These are phyloP conservation scores for Cladophialophora carrionii DNA, from an alignment of 2,329 filamentous ascomycete species.

Conservation along the genomic window DNA sequence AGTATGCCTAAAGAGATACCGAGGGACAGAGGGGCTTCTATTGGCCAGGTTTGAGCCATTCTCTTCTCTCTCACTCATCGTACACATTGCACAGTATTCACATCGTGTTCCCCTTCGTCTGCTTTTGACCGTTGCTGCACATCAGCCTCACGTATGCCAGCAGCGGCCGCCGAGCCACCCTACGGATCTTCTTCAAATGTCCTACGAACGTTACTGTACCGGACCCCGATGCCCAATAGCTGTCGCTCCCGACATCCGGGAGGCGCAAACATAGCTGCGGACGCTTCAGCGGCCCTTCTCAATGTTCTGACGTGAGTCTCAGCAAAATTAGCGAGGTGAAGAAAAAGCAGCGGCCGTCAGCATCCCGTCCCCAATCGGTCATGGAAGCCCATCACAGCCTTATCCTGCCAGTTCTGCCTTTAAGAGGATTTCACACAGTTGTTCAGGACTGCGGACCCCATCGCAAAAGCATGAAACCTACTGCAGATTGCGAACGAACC, in stretches of 20 bases:
- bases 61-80: background rate
- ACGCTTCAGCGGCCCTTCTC: background rate
- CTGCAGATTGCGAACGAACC: background rate
- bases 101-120: background rate
- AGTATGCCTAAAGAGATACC: background rate
- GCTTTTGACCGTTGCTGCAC: background rate
- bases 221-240: background rate
- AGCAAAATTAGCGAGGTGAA: background rate
- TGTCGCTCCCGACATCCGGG: constrained; percentile 8
- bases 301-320: background rate
- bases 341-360: background rate
- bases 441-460: background rate
- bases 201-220: background rate
- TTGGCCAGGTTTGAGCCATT: background rate
- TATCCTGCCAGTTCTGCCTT: background rate
- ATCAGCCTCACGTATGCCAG: constrained; percentile 3
- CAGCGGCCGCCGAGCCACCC: background rate
- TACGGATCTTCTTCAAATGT: background rate
- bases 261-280: background rate
- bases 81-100: too few species aligned
- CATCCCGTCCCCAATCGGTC: too few species aligned
- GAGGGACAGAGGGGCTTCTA: background rate
- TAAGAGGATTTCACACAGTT: background rate
- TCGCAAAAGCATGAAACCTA: background rate
- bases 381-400: background rate